These are phyloP conservation scores for Fusarium sambucinum DNA, from an alignment of 2,329 filamentous ascomycete genomes.

Conservation along the genomic window DNA sequence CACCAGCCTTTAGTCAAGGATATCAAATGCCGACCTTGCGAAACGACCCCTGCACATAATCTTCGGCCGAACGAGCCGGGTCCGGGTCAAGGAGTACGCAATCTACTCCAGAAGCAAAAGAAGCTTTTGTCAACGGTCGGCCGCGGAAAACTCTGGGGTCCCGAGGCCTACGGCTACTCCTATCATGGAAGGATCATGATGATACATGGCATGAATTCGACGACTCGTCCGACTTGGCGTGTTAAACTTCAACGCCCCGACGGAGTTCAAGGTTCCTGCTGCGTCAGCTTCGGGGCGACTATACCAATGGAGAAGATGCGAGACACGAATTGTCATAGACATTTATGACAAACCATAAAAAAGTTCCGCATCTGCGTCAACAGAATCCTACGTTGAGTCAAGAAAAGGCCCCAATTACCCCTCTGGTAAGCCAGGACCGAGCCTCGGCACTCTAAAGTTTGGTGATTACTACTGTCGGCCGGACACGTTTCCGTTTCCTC, in stretches of 20 bases:
- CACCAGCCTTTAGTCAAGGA: not conserved
- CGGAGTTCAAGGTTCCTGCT: not conserved
- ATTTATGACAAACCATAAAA: constrained; percentile 2
- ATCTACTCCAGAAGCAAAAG: not conserved
- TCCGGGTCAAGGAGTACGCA: not conserved
- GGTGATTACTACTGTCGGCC: not conserved
- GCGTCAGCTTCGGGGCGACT: constrained; percentile 16
- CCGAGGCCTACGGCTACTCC: not conserved
- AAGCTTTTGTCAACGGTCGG: constrained; percentile 14
- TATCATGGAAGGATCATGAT: not conserved
- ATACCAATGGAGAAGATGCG: constrained; percentile 16
- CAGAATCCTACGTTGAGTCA: constrained; percentile 3
- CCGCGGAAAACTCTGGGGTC: not conserved
- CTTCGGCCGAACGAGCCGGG: constrained; percentile 8
- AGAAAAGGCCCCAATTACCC: constrained; percentile 26
- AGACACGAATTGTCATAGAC: not conserved
- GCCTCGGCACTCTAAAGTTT: constrained; percentile 19
- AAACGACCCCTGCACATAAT: not conserved
- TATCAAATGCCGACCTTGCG: not conserved
- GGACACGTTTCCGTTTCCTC: constrained; percentile 25
- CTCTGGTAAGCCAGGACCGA: constrained; percentile 19
- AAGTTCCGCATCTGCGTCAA: constrained; percentile 1
- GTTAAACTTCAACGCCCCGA: constrained; percentile 1
- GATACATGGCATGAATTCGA: not conserved
- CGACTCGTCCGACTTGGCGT: constrained; percentile 3